These are phyloP conservation scores for Melaleuca quinquenervia DNA, from an alignment of 345 rosid species.

Conservation along the genomic window DNA sequence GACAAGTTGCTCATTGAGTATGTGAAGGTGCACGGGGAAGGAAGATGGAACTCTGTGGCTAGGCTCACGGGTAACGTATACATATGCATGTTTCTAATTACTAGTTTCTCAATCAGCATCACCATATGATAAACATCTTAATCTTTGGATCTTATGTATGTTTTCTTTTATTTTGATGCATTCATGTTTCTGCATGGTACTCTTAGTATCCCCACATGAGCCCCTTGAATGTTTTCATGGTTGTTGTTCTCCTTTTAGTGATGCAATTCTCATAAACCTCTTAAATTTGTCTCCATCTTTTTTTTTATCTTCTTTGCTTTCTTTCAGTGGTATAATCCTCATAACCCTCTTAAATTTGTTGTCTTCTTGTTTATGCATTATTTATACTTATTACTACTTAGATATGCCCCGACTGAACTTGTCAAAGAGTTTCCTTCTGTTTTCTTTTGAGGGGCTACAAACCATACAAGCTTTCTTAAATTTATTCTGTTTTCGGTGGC, in stretches of 20 bases:
- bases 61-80: constrained; percentile 46
- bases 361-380: background rate
- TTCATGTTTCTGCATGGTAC: background rate
- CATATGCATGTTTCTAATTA: background rate
- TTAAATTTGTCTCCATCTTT: background rate
- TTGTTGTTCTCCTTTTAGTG: background rate
- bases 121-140: background rate
- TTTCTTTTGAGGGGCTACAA: background rate
- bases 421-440: background rate
- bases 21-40: constrained; percentile 74
- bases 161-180: background rate
- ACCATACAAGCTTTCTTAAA: background rate
- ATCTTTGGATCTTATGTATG: background rate
- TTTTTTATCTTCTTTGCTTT: background rate
- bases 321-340: background rate
- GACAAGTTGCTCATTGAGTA: constrained; percentile 68
- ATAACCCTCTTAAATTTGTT: background rate
- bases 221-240: background rate
- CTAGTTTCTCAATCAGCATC: background rate
- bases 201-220: background rate
- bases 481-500: background rate
- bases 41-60: constrained; percentile 91
- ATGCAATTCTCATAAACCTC: background rate
- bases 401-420: background rate
- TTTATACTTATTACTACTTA: background rate